Base-by-base conservation (phyloP, 2,329 filamentous ascomycete species). In the Nigrospora osmanthi region DNA sequence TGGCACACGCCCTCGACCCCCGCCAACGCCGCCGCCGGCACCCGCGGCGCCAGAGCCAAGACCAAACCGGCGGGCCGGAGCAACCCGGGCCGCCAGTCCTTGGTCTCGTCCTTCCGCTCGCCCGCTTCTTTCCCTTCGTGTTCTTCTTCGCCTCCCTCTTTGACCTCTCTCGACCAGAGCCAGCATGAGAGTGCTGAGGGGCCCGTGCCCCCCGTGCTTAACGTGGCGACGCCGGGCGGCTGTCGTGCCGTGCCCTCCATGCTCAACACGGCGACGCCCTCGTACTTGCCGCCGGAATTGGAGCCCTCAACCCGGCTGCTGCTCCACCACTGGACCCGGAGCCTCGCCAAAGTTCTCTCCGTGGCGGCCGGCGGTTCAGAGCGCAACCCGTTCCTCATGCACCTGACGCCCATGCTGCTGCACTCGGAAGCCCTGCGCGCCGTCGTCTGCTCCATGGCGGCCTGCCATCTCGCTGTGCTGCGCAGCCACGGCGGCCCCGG, bases 401-500 rank as follows among this genome's bases (percentile, higher is more conserved):
- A 62, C 23, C 51, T 63, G 28, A 62, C 56, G 1, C 59, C 60
- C 3, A 61, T 62, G 55, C 52, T 58, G 42, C 17, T 50, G 5
- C 48, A 55, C 23, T 61, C 60, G 4, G 39, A 43, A 2, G 51
- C 58, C 4, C 56, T 62, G 5, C 53, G 55, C 16, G 55, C 51
- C 23, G 55, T 58, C 35, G 41, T 63, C 17, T 59, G 57, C 33
- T 58, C 53, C 12, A 59, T 63, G 50, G 59, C 60, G 1, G 60
- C 60, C 2, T 52, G 50, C 16, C 60, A 63, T 39, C 46, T 63
- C 9, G 56, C 56, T 4, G 50, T 59, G 17, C 47, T 63, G 13
- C 53, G 45, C 23, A 35, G 47, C 15, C 56, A 60, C 36, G 16
- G 17, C 32, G 11, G 32, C 11, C 10, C 3, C 3, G 36, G 36